A percentile compares a stretch with the other conserved stretches of the same genome.
phyloP scores from a whole-genome alignment of 108 stramenopile species.

The Hondaea fermentalgiana region DNA sequence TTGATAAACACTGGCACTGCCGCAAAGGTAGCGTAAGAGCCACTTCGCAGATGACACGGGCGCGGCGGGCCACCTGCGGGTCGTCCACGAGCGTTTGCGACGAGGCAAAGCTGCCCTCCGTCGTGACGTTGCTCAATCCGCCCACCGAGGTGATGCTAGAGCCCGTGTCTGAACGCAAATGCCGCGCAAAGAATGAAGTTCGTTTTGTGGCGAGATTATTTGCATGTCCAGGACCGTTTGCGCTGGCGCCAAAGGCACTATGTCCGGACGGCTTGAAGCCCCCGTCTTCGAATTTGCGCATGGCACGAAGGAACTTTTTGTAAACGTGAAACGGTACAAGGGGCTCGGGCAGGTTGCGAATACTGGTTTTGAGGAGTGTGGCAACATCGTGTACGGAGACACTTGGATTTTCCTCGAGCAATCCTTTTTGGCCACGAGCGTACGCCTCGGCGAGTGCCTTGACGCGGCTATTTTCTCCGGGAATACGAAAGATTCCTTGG shows the following conservation, averaged over 20 bases:
- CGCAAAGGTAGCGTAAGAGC: background rate
- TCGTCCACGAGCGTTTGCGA: background rate
- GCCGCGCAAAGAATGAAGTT: background rate
- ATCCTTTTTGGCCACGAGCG: background rate
- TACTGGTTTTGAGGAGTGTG: background rate
- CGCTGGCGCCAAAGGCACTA: no score
- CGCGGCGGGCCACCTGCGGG: background rate
- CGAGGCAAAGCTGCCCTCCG: background rate
- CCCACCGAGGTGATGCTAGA: background rate
- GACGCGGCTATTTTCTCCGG: background rate
- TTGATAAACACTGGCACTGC: background rate
- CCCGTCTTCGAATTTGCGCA: background rate
- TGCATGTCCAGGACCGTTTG: no score
- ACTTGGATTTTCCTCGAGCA: background rate
- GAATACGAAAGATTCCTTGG: background rate
- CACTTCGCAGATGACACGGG: background rate
- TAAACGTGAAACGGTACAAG: background rate
- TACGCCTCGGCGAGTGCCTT: background rate
- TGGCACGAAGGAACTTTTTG: slow-evolving; percentile 4
- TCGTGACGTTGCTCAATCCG: background rate
- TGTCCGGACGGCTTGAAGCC: background rate
- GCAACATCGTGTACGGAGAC: slow-evolving; percentile 3
- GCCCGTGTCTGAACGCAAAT: background rate
- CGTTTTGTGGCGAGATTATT: background rate
- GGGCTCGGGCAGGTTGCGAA: slow-evolving; percentile 5